Conservation (phyloP, 2,329 filamentous ascomycete genomes). For the Apiospora sp. region DNA sequence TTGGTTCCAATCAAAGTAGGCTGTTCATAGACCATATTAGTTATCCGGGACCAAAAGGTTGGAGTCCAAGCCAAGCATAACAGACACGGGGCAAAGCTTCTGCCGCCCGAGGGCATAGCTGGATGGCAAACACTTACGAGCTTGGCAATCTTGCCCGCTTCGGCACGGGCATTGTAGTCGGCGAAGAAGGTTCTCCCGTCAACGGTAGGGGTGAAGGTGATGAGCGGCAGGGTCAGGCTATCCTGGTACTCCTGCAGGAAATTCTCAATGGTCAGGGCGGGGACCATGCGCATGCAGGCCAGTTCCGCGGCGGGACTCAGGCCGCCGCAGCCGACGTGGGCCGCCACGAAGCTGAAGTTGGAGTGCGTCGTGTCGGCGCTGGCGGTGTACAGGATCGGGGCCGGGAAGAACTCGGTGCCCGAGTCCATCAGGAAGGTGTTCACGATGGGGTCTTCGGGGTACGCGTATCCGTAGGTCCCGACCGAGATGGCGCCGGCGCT, state of each 20-base stretch:
- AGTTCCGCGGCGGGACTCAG: conserved; percentile 40
- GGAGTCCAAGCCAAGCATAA: not conserved
- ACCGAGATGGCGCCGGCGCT: conserved; percentile 53
- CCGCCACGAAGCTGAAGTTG: conserved; percentile 47
- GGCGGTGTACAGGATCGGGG: conserved; percentile 31
- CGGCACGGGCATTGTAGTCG: conserved; percentile 40
- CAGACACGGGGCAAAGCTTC: not conserved
- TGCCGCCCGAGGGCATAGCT: too few species aligned
- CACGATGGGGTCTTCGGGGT: conserved; percentile 54
- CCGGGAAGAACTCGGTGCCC: conserved; percentile 43
- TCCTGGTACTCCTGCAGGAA: conserved; percentile 43
- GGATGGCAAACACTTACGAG: conserved; percentile 38
- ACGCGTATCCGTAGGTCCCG: conserved; percentile 53
- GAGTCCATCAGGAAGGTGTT: conserved; percentile 51
- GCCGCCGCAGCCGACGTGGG: conserved; percentile 43
- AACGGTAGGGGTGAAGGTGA: conserved; percentile 38
- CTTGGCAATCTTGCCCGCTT: conserved; percentile 36
- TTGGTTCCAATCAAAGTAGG: conserved; percentile 38
- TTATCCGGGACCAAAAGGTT: conserved; percentile 28
- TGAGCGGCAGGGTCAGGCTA: conserved; percentile 29
- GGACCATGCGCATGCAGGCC: conserved; percentile 46
- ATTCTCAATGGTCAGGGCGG: conserved; percentile 40
- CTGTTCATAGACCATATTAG: conserved; percentile 23
- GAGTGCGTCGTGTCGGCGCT: conserved; percentile 37
- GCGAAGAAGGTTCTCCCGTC: conserved; percentile 43